Percentiles rank a stretch among this genome's conserved stretches.
Conservation (phyloP, 129 eudicot genomes). For the Apium graveolens region DNA sequence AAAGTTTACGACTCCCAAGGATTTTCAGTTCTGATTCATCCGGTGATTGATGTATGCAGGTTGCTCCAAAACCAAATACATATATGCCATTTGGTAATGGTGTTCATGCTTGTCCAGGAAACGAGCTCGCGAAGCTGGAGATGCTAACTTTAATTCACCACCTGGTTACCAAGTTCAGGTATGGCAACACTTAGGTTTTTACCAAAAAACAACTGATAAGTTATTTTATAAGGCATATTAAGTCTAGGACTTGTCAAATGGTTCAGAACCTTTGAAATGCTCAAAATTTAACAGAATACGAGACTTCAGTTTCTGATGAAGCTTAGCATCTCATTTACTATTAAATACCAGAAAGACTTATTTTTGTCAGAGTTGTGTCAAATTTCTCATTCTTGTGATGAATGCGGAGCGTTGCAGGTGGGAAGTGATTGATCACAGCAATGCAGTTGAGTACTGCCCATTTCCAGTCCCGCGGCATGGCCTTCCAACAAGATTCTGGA, state of each 20-base stretch:
- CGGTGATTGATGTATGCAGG: conserved; percentile 28
- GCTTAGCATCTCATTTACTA: background rate
- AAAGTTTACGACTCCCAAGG: background rate
- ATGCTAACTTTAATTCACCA: conserved; percentile 74
- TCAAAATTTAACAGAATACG: background rate
- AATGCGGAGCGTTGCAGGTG: conserved; percentile 40
- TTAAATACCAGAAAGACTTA: background rate
- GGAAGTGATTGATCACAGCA: conserved; percentile 48
- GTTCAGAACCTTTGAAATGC: background rate
- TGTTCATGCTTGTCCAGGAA: conserved; percentile 82
- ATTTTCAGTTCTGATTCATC: conserved; percentile 5
- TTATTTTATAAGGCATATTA: background rate
- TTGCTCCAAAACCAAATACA: conserved; percentile 71
- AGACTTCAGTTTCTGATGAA: background rate
- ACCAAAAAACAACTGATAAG: background rate
- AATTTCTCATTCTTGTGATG: background rate
- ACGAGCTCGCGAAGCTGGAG: conserved; percentile 78
- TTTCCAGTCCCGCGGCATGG: conserved; percentile 75
- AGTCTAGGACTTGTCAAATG: background rate
- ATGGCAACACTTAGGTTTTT: conserved; percentile 4
- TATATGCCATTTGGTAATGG: conserved; percentile 87
- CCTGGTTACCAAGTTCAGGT: conserved; percentile 72
- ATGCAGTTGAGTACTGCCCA: conserved; percentile 49
- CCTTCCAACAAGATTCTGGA: conserved; percentile 52
- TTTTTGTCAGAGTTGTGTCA: background rate